Evolutionary conservation across 2,329 filamentous ascomycete species (phyloP).

Genomic region (Fusarium sp.): DNA sequence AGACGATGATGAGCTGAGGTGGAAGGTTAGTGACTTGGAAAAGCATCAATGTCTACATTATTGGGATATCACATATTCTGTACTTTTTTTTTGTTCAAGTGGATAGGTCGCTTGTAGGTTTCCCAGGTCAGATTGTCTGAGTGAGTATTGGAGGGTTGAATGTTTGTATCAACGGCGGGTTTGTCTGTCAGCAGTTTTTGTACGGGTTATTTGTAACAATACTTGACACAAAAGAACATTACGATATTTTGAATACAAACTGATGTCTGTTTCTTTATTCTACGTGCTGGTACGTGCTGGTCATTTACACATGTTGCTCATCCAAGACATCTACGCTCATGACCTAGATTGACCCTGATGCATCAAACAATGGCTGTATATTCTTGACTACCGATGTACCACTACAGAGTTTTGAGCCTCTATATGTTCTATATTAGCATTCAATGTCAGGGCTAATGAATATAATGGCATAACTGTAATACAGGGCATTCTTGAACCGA

Average conservation of each 20-base stretch:
- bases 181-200: neutral
- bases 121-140: neutral
- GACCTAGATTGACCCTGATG: neutral
- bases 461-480: accelerated
- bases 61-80: neutral
- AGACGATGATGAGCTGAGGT: constrained; percentile 41
- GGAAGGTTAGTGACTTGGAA: neutral
- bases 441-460: too few relatives aligned
- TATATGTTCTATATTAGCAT: too few relatives aligned
- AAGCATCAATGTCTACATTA: neutral
- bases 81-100: neutral
- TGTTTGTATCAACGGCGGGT: neutral
- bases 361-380: neutral
- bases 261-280: too few relatives aligned
- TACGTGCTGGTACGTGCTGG: accelerated
- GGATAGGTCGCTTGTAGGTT: neutral
- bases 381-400: too few relatives aligned
- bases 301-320: accelerated
- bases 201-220: neutral
- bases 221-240: neutral
- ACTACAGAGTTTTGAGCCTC: too few relatives aligned
- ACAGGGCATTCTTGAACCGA: neutral
- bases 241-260: neutral
- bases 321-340: neutral
- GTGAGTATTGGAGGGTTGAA: neutral